phyloP scores from a whole-genome alignment of 2,329 filamentous ascomycete species.

The Thielaviopsis cerberus region DNA sequence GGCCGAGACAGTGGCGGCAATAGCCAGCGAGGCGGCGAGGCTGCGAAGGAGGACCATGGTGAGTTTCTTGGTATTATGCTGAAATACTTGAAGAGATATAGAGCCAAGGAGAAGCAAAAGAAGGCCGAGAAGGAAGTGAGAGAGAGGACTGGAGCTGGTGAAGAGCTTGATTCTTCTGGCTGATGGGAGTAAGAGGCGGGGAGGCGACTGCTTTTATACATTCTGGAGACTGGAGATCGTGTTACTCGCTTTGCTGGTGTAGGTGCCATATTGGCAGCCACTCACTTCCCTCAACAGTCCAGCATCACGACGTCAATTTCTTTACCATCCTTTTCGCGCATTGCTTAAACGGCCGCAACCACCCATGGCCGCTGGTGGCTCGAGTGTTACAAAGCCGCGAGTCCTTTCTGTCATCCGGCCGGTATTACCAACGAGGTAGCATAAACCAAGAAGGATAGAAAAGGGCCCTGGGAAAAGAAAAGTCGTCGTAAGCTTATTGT shows the following conservation, averaged over 20 bases:
- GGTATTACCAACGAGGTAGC: no score
- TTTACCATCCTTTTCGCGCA: no score
- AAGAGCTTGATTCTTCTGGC: background rate
- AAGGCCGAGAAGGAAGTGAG: background rate
- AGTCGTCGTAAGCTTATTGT: background rate
- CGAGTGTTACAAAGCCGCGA: no score
- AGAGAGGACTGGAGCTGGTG: background rate
- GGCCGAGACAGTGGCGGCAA: background rate
- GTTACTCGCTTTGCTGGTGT: background rate
- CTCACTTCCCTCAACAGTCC: no score
- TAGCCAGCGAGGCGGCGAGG: background rate
- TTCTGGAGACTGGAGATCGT: background rate
- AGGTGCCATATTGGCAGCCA: no score
- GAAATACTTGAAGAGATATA: background rate
- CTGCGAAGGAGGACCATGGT: background rate
- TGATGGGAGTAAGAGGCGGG: background rate
- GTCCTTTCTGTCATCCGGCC: no score
- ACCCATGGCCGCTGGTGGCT: no score
- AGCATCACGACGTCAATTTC: no score
- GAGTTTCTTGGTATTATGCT: background rate
- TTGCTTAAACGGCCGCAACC: no score
- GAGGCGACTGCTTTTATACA: background rate
- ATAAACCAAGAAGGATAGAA: background rate
- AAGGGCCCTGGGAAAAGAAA: background rate
- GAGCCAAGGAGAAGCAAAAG: background rate